A percentile compares a stretch with the other conserved stretches of the same genome.
These are phyloP conservation scores for Cynanchum wilfordii DNA, from an alignment of 257 asterid species.

Conservation along the genomic window DNA sequence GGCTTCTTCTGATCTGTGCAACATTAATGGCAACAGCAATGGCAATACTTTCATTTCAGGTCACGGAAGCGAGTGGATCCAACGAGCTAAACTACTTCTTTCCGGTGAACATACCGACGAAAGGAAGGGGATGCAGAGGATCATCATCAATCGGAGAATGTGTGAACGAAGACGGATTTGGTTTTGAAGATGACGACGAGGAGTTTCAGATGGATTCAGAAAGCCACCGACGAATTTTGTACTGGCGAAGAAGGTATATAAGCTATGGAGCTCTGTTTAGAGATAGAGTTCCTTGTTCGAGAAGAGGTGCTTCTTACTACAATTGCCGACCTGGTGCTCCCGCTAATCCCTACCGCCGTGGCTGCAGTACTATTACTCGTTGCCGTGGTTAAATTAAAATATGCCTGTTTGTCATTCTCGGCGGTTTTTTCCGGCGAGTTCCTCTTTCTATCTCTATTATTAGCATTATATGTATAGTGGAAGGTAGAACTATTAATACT, in stretches of 20 bases:
- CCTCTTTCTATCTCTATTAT: neutral
- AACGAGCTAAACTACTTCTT: neutral
- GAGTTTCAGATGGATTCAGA: constrained; percentile 47
- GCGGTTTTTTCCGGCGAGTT: neutral
- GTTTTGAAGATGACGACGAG: neutral
- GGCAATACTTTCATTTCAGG: neutral
- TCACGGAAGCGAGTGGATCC: neutral
- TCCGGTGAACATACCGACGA: neutral
- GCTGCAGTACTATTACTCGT: constrained; percentile 21
- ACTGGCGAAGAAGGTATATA: constrained; percentile 24
- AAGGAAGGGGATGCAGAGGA: neutral
- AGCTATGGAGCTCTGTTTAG: constrained; percentile 49
- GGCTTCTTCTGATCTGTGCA: constrained; percentile 5
- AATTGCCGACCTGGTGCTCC: constrained; percentile 24
- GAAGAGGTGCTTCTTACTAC: constrained; percentile 17
- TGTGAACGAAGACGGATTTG: neutral
- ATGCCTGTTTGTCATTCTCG: too few relatives aligned
- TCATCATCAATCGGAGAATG: constrained; percentile 2
- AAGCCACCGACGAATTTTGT: constrained; percentile 39
- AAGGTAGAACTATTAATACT: neutral
- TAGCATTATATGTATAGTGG: neutral
- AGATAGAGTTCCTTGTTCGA: constrained; percentile 40
- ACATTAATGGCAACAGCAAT: neutral
- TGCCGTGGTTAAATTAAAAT: constrained; percentile 21
- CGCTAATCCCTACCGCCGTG: constrained; percentile 21